These are phyloP conservation scores for Chlorella sp. DNA, from an alignment of 139 green algal species.

Conservation along the genomic window DNA sequence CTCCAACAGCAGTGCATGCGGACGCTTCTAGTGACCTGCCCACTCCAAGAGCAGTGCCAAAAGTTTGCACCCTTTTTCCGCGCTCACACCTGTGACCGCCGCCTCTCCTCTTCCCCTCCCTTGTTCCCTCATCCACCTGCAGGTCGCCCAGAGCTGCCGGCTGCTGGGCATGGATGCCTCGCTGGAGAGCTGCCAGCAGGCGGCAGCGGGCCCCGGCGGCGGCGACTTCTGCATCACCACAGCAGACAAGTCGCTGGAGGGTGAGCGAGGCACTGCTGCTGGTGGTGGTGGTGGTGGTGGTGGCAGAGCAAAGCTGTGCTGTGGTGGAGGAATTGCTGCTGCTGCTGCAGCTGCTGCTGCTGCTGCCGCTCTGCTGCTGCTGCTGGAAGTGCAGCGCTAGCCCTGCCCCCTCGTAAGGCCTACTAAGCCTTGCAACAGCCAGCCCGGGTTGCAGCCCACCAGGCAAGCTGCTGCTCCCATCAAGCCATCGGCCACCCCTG, in stretches of 20 bases:
- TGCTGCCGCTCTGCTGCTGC: not conserved
- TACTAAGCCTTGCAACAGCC: not conserved
- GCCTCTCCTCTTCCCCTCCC: not conserved
- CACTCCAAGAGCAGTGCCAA: not conserved
- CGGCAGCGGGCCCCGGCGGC: not conserved
- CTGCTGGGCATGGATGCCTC: conserved; percentile 44
- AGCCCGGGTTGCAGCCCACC: too few species aligned
- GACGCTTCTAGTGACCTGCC: too few species aligned
- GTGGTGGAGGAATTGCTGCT: not conserved
- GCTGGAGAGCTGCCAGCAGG: not conserved
- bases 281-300: not conserved
- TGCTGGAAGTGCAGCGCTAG: not conserved
- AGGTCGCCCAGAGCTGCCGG: conserved; percentile 43
- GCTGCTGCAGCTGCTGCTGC: not conserved
- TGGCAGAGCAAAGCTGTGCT: too few species aligned
- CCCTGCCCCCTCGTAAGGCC: not conserved
- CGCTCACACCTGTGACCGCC: not conserved
- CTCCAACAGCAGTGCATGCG: not conserved
- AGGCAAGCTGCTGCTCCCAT: too few species aligned
- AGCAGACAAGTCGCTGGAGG: conserved; percentile 36
- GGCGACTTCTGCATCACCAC: conserved; percentile 57
- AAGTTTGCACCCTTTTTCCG: not conserved
- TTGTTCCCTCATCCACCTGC: not conserved
- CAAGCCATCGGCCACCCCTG: too few species aligned
- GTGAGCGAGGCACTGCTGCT: not conserved